Evolutionary conservation across 768 basidiomycete species (phyloP).

Genomic region (Suillus subalutaceus): DNA sequence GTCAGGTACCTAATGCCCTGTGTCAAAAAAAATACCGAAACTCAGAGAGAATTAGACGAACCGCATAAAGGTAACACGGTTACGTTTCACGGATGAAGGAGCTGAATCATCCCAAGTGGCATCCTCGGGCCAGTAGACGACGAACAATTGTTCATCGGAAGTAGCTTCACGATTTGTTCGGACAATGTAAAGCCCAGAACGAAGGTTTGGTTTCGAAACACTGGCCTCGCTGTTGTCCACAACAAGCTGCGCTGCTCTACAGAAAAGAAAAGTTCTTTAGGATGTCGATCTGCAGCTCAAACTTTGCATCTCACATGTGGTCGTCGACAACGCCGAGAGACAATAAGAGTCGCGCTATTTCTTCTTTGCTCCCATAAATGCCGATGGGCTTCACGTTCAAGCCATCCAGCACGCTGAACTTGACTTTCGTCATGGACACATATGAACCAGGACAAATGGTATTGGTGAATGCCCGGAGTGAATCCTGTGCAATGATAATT

Average conservation of each 20-base stretch:
- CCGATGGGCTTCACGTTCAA: slow-evolving; percentile 53
- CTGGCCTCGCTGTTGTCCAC: neutral
- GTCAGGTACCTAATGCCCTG: slow-evolving; percentile 52
- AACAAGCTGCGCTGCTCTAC: slow-evolving; percentile 13
- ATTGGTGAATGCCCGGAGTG: slow-evolving; percentile 52
- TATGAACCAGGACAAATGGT: slow-evolving; percentile 53
- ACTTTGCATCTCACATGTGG: slow-evolving; percentile 37
- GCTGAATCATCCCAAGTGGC: slow-evolving; percentile 60
- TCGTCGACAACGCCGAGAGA: slow-evolving; percentile 40
- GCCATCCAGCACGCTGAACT: slow-evolving; percentile 55
- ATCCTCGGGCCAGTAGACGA: slow-evolving; percentile 66
- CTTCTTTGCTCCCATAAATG: slow-evolving; percentile 56
- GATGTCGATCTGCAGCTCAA: neutral
- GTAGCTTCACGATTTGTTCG: slow-evolving; percentile 15
- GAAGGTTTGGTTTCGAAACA: slow-evolving; percentile 33
- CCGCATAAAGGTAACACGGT: slow-evolving; percentile 67
- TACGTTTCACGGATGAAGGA: slow-evolving; percentile 45
- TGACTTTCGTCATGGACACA: slow-evolving; percentile 53
- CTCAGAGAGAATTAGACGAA: slow-evolving; percentile 23
- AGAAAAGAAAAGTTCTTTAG: slow-evolving; percentile 6
- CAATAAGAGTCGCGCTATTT: slow-evolving; percentile 50
- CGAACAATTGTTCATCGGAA: slow-evolving; percentile 38
- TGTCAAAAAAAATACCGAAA: neutral
- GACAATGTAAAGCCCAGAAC: slow-evolving; percentile 52
- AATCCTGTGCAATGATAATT: slow-evolving; percentile 58